Base-by-base conservation (phyloP, 495 filamentous ascomycete species). In the Podospora sp. region DNA sequence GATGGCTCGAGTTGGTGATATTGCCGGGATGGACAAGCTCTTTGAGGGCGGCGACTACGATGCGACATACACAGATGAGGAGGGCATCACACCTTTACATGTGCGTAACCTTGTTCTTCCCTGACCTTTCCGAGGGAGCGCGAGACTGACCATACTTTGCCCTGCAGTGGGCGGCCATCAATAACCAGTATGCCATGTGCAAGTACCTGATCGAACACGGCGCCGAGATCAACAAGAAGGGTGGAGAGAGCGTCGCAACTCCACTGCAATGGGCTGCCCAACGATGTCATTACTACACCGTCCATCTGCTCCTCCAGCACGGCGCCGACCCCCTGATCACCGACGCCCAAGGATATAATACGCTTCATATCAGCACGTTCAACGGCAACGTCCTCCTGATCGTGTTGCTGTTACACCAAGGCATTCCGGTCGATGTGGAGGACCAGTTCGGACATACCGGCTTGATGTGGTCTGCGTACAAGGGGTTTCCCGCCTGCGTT, bases 401-500 rank as follows among this genome's bases (percentile, higher is more conserved):
- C n/a, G 84, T 94, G 27, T 80, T 99, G 4, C 75, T 87, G 14
- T 82, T 99, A 2, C 95, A 98, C 78, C 92, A 97, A 72, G 92
- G 93, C 71, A 93, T 99, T 50, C 91, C 93, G 14, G 90, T 99
- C 65, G 95, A 99, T 75, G 90, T 92, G 20, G 84, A 89, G 36
- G 95, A 99, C 79, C 84, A 90, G 61, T 91, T 91, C 71, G 91
- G 92, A 12, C 96, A 99, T 78, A 98, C 96, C 1, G 89, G 88
- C 46, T 80, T 99, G 61, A 99, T 99, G 95, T 99, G 95, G 95
- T 92, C 96, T 25, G 94, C 94, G 29, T 99, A 99, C 79, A 99
- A 98, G 75, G 96, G 96, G 21, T 96, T 87, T 75, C 90, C 93
- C 0, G 88, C 88, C 24, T 95, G 91, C 72, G 96, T 99, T 55